Conservation (phyloP, 352 stramenopile genomes). For the Aphanomyces cochlioides region DNA sequence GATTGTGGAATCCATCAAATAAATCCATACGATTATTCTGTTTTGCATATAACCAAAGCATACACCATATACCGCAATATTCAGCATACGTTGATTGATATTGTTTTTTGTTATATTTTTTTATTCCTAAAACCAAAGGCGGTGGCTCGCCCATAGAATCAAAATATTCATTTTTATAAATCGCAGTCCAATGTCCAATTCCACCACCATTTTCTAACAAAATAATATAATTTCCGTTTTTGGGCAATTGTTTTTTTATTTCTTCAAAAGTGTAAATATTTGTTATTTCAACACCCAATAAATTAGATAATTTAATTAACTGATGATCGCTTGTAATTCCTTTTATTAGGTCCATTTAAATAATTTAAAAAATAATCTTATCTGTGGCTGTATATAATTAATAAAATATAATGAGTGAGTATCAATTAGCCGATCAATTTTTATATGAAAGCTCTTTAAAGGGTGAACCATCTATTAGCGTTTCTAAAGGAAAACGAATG, state of each 20-base stretch:
- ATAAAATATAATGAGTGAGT: slow-evolving; percentile 14
- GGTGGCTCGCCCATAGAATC: background rate
- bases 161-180: background rate
- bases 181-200: slow-evolving; percentile 1
- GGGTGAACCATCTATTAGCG: background rate
- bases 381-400: slow-evolving; percentile 1
- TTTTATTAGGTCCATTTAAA: slow-evolving; percentile 27
- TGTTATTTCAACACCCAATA: slow-evolving; percentile 23
- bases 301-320: slow-evolving; percentile 9
- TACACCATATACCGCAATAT: slow-evolving; percentile 14
- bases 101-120: slow-evolving; percentile 10
- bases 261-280: background rate
- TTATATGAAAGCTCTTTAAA: slow-evolving; percentile 18
- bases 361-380: slow-evolving; percentile 2
- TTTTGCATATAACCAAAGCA: background rate
- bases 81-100: slow-evolving; percentile 3
- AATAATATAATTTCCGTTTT: slow-evolving; percentile 3
- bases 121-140: background rate
- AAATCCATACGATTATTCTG: slow-evolving; percentile 15
- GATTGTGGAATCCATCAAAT: slow-evolving; percentile 7
- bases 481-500: slow-evolving; percentile 10
- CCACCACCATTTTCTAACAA: background rate
- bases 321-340: slow-evolving; percentile 17
- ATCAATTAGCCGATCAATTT: slow-evolving; percentile 23
- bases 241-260: background rate